These are phyloP conservation scores for Hypericum perforatum DNA, from an alignment of 345 rosid species.

Conservation along the genomic window DNA sequence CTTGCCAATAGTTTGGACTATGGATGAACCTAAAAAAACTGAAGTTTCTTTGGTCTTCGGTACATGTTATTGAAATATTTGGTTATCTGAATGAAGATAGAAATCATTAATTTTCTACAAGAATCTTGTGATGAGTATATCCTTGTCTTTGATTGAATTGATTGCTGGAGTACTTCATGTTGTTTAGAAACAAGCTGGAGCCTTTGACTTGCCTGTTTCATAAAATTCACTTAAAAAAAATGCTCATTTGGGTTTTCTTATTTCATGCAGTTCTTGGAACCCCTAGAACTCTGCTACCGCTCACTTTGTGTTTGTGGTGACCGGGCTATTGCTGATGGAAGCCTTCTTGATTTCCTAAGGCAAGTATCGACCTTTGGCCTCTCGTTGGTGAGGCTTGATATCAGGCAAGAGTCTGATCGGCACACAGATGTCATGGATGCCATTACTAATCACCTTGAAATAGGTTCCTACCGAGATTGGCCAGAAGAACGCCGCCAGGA, in stretches of 20 bases:
- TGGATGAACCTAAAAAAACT: too few species aligned
- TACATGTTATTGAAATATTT: too few species aligned
- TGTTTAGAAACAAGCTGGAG: too few species aligned
- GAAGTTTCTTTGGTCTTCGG: too few species aligned
- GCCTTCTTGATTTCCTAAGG: slow-evolving; percentile 94
- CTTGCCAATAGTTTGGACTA: too few species aligned
- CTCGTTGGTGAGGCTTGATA: slow-evolving; percentile 87
- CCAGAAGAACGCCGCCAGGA: slow-evolving; percentile 75
- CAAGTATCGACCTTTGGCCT: slow-evolving; percentile 98
- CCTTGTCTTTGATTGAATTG: too few species aligned
- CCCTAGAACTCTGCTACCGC: slow-evolving; percentile 91
- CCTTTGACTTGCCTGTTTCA: not conserved
- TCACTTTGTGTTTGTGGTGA: slow-evolving; percentile 92
- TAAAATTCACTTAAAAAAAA: not conserved
- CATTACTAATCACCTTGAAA: slow-evolving; percentile 68
- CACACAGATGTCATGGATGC: slow-evolving; percentile 97
- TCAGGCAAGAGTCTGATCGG: slow-evolving; percentile 93
- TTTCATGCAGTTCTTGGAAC: slow-evolving; percentile 71
- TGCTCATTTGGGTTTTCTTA: slow-evolving; percentile 13
- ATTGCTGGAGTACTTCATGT: too few species aligned
- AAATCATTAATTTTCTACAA: too few species aligned
- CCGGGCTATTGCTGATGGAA: slow-evolving; percentile 91
- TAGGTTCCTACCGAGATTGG: slow-evolving; percentile 89
- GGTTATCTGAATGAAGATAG: too few species aligned
- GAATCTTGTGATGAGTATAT: too few species aligned